Evolutionary conservation across 2,329 filamentous ascomycete species (phyloP).

Genomic region (Nemania diffusa): DNA sequence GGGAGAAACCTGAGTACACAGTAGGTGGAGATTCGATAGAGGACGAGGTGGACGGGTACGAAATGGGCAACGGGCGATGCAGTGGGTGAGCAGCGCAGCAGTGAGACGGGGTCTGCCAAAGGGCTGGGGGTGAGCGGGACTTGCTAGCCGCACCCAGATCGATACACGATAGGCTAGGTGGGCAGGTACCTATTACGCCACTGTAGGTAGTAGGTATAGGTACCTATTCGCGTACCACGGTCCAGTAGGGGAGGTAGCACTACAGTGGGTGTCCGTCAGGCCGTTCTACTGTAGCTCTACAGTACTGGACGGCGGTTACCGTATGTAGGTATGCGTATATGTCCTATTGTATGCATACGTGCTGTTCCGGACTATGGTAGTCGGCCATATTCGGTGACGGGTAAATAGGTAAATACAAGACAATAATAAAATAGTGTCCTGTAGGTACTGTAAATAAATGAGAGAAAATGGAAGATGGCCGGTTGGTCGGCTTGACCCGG

Average conservation of each 20-base stretch:
- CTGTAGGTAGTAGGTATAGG: not conserved
- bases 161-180: slow-evolving; percentile 1
- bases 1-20: slow-evolving; percentile 34
- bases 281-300: not conserved
- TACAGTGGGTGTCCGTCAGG: not conserved
- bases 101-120: slow-evolving; percentile 16
- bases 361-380: not conserved
- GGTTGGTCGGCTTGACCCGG: slow-evolving; percentile 26
- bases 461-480: slow-evolving; percentile 1
- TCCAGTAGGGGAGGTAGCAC: too few relatives aligned
- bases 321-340: not conserved
- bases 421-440: not conserved
- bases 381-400: slow-evolving; percentile 11
- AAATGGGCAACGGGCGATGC: slow-evolving; percentile 5
- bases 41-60: slow-evolving; percentile 16
- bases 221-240: not conserved
- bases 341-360: not conserved
- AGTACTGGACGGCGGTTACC: not conserved
- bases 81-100: not conserved
- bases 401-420: slow-evolving; percentile 22
- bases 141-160: slow-evolving; percentile 12
- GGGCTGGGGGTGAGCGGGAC: slow-evolving; percentile 10
- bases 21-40: slow-evolving; percentile 22
- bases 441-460: not conserved
- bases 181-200: too few relatives aligned